Evolutionary conservation across 2,329 filamentous ascomycete species (phyloP).

Genomic region (Chalara sp.): DNA sequence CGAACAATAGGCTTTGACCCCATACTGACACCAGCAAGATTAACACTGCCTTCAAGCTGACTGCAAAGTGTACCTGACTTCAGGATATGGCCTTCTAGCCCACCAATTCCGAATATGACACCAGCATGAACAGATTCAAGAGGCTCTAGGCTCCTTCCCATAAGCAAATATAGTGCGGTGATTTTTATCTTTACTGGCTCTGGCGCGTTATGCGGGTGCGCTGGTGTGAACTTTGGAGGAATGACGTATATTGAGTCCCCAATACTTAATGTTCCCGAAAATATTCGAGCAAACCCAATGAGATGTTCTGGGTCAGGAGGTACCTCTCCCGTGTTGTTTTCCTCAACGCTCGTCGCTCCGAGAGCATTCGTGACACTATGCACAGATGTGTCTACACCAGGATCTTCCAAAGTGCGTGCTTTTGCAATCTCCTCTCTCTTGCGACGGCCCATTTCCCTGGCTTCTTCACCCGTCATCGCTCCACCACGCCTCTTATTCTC

Average conservation of each 20-base stretch:
- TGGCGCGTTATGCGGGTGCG: slow-evolving; percentile 62
- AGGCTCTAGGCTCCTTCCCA: slow-evolving; percentile 83
- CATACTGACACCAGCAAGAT: slow-evolving; percentile 79
- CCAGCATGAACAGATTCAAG: slow-evolving; percentile 83
- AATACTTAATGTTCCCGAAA: slow-evolving; percentile 82
- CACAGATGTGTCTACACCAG: slow-evolving; percentile 24
- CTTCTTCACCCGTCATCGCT: slow-evolving; percentile 80
- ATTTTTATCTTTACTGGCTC: slow-evolving; percentile 78
- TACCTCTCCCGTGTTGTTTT: slow-evolving; percentile 42
- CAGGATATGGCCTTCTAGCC: slow-evolving; percentile 85
- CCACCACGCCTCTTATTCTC: slow-evolving; percentile 71
- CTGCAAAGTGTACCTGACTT: slow-evolving; percentile 94
- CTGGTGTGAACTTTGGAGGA: slow-evolving; percentile 86
- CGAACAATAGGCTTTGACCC: slow-evolving; percentile 87
- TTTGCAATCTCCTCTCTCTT: slow-evolving; percentile 85
- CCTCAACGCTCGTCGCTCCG: slow-evolving; percentile 51
- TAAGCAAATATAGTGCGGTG: slow-evolving; percentile 86
- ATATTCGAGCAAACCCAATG: slow-evolving; percentile 90
- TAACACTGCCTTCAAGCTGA: slow-evolving; percentile 76
- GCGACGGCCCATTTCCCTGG: slow-evolving; percentile 75
- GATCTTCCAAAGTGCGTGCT: slow-evolving; percentile 50
- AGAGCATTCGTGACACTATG: slow-evolving; percentile 49
- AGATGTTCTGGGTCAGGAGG: slow-evolving; percentile 75
- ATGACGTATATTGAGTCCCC: slow-evolving; percentile 89
- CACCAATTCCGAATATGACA: slow-evolving; percentile 90